Base-by-base conservation (phyloP, 345 rosid species). In the Eutrema heterophyllum region DNA sequence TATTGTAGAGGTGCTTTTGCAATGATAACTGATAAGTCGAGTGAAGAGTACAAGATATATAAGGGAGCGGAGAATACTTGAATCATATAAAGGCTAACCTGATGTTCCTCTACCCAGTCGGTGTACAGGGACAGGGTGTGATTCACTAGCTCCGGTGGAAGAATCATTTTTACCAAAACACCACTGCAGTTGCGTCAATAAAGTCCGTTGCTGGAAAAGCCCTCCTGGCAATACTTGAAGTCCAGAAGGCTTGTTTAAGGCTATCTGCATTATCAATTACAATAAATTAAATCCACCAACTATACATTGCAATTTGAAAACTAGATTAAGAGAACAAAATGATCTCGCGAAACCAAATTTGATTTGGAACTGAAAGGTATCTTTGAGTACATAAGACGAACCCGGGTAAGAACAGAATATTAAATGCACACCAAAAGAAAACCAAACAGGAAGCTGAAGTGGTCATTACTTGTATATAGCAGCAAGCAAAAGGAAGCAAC, bases 161-260 rank as follows among this genome's bases (percentile, higher is more conserved):
- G 79, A 48, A 21, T 52, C 67, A 15, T 79, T 78, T 61, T 75
- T 61, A 68, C 83, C 73, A 46, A 66, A 78, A 70, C 78, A 71
- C 98, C 98, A 88, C 11, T 83, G 87, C 52, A 93, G 90, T 61
- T 89, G 97, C 40, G 84, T 86, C 71, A 93, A 79, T 80, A 91
- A 85, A 44, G 93, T 93, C 38, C 94, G 76, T 70, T 93, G 97
- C 83, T 93, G 98, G 72, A 91, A 91, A 78, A 89, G 93, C 24
- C 98, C 98, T 40, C 97, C 97, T 5, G 97, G 94, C 79, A 91
- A 81, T 51, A 93, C 97, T 85, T 91, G 98, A 76, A 91, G 84
- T 57, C 96, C 91, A 53, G 94, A 88, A 72, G 97, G 98, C 86
- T 91, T 91, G 84, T 87, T 91, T 62, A 93, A 68, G 80, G 93